Percentiles rank a stretch among this genome's conserved stretches.
phyloP scores from a whole-genome alignment of 108 stramenopile species.

The Cyclotella kingstonii region DNA sequence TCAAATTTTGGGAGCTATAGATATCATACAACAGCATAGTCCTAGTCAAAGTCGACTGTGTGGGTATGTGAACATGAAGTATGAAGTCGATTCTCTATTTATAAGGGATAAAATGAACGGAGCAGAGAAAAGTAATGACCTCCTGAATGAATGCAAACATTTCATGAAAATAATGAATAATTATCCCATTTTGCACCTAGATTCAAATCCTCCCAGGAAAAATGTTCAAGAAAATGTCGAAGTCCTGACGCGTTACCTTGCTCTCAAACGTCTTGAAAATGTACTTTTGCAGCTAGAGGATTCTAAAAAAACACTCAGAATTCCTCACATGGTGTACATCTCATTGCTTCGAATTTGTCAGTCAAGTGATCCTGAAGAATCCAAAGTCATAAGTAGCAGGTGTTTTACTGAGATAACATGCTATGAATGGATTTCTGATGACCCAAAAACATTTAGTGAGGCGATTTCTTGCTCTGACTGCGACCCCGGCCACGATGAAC shows the following conservation, averaged over 20 bases:
- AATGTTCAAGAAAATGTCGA: slow-evolving; percentile 8
- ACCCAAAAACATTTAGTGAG: neutral
- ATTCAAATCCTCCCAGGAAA: neutral
- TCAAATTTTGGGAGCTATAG: slow-evolving; percentile 41
- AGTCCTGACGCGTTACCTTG: slow-evolving; percentile 34
- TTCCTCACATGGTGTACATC: slow-evolving; percentile 1
- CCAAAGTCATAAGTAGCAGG: slow-evolving; percentile 42
- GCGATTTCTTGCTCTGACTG: neutral
- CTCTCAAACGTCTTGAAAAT: slow-evolving; percentile 33
- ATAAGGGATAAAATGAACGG: slow-evolving; percentile 2
- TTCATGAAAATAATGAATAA: slow-evolving; percentile 37
- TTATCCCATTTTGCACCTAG: slow-evolving; percentile 30
- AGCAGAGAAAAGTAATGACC: too few relatives aligned
- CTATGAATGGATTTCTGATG: neutral
- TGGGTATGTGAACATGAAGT: slow-evolving; percentile 25
- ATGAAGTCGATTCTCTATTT: slow-evolving; percentile 26
- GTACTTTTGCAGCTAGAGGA: too few relatives aligned
- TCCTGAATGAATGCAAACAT: slow-evolving; percentile 16
- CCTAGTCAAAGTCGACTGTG: slow-evolving; percentile 4
- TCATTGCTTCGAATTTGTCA: slow-evolving; percentile 26
- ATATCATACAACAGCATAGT: slow-evolving; percentile 13
- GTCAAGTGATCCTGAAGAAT: slow-evolving; percentile 36
- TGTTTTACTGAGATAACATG: slow-evolving; percentile 47
- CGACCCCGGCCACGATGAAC: slow-evolving; percentile 7
- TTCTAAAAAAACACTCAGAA: too few relatives aligned